A percentile compares a stretch with the other conserved stretches of the same genome.
These are phyloP conservation scores for Thelonectria discophora DNA, from an alignment of 2,329 filamentous ascomycete species.

Conservation along the genomic window DNA sequence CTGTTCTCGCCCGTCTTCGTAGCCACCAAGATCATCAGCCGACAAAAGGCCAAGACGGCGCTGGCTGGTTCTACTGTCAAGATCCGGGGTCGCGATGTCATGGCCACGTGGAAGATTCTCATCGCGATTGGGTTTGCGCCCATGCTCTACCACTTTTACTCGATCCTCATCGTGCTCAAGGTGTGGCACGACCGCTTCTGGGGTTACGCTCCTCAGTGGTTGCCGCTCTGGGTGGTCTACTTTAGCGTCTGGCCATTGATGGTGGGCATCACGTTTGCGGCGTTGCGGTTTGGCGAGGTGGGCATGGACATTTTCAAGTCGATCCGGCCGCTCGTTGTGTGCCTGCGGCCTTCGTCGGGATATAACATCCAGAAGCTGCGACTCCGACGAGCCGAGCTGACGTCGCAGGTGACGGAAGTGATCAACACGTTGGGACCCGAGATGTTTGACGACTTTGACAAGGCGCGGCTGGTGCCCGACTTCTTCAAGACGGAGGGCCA, in stretches of 20 bases:
- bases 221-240: constrained; percentile 82
- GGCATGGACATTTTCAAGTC: constrained; percentile 99
- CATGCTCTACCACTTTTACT: constrained; percentile 84
- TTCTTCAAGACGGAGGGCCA: constrained; percentile 52
- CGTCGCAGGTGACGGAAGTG: constrained; percentile 83
- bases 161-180: constrained; percentile 76
- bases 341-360: constrained; percentile 82
- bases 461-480: constrained; percentile 73
- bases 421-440: constrained; percentile 97
- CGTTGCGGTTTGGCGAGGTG: constrained; percentile 94
- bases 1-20: constrained; percentile 92
- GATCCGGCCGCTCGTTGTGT: constrained; percentile 84
- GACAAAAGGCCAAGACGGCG: constrained; percentile 82
- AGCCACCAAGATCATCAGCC: constrained; percentile 82
- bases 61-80: constrained; percentile 89
- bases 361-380: constrained; percentile 86
- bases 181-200: constrained; percentile 83
- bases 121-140: constrained; percentile 87
- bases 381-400: constrained; percentile 75
- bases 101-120: constrained; percentile 93
- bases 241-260: constrained; percentile 81
- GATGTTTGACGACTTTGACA: constrained; percentile 95
- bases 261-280: constrained; percentile 88
- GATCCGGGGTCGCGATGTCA: constrained; percentile 86
- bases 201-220: constrained; percentile 81